Percentiles rank a stretch among this genome's conserved stretches.
phyloP scores from a whole-genome alignment of 495 filamentous ascomycete genomes.

The Penicillium ochrochloron region DNA sequence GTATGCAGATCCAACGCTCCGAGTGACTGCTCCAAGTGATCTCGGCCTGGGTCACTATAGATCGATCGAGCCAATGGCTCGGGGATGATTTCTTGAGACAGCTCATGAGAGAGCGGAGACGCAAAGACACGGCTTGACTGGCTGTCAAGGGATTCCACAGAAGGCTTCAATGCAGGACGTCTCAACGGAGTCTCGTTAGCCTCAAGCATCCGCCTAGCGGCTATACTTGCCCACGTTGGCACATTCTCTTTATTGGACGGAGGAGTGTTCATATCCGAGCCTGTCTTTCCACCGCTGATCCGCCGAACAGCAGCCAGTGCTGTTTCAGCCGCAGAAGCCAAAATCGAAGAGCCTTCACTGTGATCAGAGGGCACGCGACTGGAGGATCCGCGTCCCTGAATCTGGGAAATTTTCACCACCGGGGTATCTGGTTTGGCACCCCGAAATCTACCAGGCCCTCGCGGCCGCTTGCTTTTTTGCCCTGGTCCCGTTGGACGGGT shows the following conservation, averaged over 20 bases:
- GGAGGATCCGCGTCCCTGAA: conserved; percentile 43
- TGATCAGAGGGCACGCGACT: conserved; percentile 29
- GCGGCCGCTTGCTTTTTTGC: conserved; percentile 22
- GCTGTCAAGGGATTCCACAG: conserved; percentile 41
- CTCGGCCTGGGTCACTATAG: conserved; percentile 44
- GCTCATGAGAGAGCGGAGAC: conserved; percentile 39
- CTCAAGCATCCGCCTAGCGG: conserved; percentile 30
- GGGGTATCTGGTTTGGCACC: conserved; percentile 41
- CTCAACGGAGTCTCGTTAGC: conserved; percentile 19
- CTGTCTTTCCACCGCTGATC: conserved; percentile 36
- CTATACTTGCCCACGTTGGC: conserved; percentile 37
- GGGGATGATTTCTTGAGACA: conserved; percentile 34
- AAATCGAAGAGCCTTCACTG: conserved; percentile 28
- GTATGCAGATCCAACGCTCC: conserved; percentile 31
- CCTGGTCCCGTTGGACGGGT: conserved; percentile 20
- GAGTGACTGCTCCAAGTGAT: conserved; percentile 23
- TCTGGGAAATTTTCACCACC: conserved; percentile 36
- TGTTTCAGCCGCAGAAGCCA: conserved; percentile 41
- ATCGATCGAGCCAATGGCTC: conserved; percentile 38
- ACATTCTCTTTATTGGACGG: conserved; percentile 30
- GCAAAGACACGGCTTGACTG: conserved; percentile 33
- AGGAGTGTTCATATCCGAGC: conserved; percentile 16
- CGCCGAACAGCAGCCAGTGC: conserved; percentile 47
- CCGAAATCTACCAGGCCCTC: conserved; percentile 37
- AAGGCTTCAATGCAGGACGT: conserved; percentile 38